Evolutionary conservation across 2,329 filamentous ascomycete genomes (phyloP).

Genomic region (Ophiostoma ulmi): DNA sequence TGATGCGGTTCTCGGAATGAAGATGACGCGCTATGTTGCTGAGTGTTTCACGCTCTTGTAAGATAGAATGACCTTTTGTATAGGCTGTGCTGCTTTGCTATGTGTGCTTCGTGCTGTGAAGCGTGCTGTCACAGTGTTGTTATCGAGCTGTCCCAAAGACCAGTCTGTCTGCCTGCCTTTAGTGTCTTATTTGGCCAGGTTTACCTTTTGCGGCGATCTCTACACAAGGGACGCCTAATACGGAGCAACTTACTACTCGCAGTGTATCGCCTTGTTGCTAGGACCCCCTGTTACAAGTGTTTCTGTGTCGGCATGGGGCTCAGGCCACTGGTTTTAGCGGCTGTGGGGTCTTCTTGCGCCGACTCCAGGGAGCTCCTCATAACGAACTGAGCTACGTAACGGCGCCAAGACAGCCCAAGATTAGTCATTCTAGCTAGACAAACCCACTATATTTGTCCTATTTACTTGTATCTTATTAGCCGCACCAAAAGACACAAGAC

Average conservation of each 20-base stretch:
- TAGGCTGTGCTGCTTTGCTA: not conserved
- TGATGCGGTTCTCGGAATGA: not conserved
- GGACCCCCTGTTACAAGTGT: not conserved
- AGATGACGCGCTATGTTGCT: not conserved
- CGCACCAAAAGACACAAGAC: slow-evolving; percentile 1
- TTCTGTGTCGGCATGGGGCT: slow-evolving; percentile 4
- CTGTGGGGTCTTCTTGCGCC: slow-evolving; percentile 4
- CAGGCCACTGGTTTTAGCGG: slow-evolving; percentile 1
- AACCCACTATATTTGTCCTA: not conserved
- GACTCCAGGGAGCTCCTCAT: not conserved
- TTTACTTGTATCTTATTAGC: slow-evolving; percentile 4
- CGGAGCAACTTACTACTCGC: slow-evolving; percentile 8
- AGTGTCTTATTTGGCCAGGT: slow-evolving; percentile 19
- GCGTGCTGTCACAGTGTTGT: not conserved
- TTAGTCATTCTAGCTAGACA: not conserved
- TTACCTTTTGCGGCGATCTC: slow-evolving; percentile 20
- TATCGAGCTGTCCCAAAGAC: not conserved
- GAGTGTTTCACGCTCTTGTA: no score
- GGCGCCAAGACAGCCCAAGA: not conserved
- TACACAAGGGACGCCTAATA: not conserved
- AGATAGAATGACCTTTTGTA: not conserved
- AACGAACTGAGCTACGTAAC: not conserved
- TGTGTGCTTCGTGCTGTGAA: not conserved
- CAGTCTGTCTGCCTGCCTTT: not conserved
- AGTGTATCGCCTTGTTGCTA: slow-evolving; percentile 18